Percentiles rank a stretch among this genome's conserved stretches.
Conservation (phyloP, 108 stramenopile genomes). For the Cyclotella cryptica region DNA sequence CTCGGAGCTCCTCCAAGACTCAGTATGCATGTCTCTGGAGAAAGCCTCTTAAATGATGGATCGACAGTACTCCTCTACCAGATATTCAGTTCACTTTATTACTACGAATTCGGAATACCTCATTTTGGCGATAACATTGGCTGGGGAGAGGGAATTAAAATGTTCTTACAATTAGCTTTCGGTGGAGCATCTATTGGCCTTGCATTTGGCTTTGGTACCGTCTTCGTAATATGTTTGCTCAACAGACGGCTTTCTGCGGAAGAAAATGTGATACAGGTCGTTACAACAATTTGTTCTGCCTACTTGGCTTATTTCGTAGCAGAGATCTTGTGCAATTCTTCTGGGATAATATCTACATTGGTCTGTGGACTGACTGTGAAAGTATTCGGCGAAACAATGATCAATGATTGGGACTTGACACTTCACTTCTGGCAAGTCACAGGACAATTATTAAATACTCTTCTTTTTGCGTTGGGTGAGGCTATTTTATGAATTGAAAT, state of each 20-base stretch:
- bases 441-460: slow-evolving; percentile 90
- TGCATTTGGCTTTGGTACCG: slow-evolving; percentile 59
- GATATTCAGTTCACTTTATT: slow-evolving; percentile 71
- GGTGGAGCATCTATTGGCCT: slow-evolving; percentile 86
- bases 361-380: slow-evolving; percentile 72
- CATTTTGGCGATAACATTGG: slow-evolving; percentile 39
- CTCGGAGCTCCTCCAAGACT: slow-evolving; percentile 79
- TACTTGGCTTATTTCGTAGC: slow-evolving; percentile 86
- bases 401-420: slow-evolving; percentile 80
- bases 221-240: slow-evolving; percentile 50
- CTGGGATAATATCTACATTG: slow-evolving; percentile 86
- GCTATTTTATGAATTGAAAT: background rate
- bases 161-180: slow-evolving; percentile 29
- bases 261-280: slow-evolving; percentile 85
- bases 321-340: slow-evolving; percentile 65
- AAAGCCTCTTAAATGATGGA: slow-evolving; percentile 90
- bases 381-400: slow-evolving; percentile 58
- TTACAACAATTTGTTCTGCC: slow-evolving; percentile 75
- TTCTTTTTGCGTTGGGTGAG: slow-evolving; percentile 91
- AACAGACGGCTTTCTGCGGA: slow-evolving; percentile 63
- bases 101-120: slow-evolving; percentile 48
- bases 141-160: slow-evolving; percentile 23
- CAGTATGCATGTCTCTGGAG: slow-evolving; percentile 76
- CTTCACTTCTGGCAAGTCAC: slow-evolving; percentile 79
- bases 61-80: slow-evolving; percentile 90